A percentile compares a stretch with the other conserved stretches of the same genome.
Conservation (phyloP, 345 rosid genomes). For the Pistacia vera region DNA sequence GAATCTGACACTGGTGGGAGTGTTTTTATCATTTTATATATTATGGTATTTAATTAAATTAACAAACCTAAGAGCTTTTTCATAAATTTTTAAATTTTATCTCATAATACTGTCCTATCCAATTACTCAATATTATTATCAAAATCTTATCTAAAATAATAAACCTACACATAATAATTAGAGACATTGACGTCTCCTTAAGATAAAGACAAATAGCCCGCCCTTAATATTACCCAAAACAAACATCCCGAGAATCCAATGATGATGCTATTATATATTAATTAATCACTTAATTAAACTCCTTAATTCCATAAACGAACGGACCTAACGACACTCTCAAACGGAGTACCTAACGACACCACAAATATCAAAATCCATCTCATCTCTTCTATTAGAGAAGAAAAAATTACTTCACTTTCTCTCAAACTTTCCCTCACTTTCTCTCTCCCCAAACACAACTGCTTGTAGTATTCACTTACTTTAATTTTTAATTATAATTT, state of each 20-base stretch:
- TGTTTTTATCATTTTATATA: no score
- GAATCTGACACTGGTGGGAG: no score
- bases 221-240: constrained; percentile 21
- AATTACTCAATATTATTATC: no score
- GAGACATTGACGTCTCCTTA: not conserved
- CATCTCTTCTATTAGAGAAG: not conserved
- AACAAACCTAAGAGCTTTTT: no score
- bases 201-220: constrained; percentile 24
- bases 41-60: no score
- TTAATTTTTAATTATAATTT: not conserved
- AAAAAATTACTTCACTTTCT: constrained; percentile 25
- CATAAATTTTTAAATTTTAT: no score
- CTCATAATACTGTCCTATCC: no score
- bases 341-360: constrained; percentile 26
- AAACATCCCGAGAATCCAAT: constrained; percentile 38
- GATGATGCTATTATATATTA: constrained; percentile 9
- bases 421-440: constrained; percentile 27
- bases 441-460: constrained; percentile 26
- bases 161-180: not conserved
- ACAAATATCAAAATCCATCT: not conserved
- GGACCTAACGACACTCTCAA: constrained; percentile 41
- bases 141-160: no score
- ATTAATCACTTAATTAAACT: constrained; percentile 12
- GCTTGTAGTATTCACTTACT: not conserved
- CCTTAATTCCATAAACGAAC: constrained; percentile 27